Evolutionary conservation across 441 rosid genomes (phyloP).

Genomic region (Theobroma grandiflorum): DNA sequence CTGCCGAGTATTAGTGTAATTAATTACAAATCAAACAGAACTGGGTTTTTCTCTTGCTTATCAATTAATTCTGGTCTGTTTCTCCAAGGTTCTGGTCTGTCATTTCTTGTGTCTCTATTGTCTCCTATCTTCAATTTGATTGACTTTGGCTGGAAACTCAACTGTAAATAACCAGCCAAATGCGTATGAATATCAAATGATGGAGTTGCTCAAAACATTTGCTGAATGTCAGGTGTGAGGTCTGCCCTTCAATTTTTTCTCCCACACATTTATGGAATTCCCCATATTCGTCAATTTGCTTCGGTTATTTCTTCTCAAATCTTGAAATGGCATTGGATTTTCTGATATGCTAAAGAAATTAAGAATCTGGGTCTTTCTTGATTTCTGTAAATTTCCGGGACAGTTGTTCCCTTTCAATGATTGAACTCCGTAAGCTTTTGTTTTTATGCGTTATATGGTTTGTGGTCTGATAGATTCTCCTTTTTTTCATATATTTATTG

Average conservation of each 20-base stretch:
- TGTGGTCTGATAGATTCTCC: neutral
- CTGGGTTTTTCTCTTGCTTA: neutral
- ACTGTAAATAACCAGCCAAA: neutral
- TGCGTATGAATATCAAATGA: neutral
- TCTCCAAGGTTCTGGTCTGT: neutral
- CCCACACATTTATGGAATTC: neutral
- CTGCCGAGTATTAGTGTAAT: no score
- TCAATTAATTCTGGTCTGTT: neutral
- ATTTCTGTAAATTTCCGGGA: neutral
- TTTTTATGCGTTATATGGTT: neutral
- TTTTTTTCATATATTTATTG: neutral
- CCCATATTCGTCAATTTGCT: neutral
- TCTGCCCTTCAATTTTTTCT: constrained; percentile 9
- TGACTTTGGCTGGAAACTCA: neutral
- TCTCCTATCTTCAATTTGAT: neutral
- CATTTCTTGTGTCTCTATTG: neutral
- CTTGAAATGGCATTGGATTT: neutral
- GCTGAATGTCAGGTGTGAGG: constrained; percentile 20
- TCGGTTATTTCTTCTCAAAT: neutral
- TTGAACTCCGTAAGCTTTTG: neutral
- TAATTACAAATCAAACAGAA: no score
- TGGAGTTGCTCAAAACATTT: neutral
- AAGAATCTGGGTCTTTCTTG: neutral
- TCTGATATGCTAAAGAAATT: neutral
- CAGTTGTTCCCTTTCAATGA: neutral